Conservation (phyloP, 169 alveolate genomes). For the Cryptosporidium sp. region DNA sequence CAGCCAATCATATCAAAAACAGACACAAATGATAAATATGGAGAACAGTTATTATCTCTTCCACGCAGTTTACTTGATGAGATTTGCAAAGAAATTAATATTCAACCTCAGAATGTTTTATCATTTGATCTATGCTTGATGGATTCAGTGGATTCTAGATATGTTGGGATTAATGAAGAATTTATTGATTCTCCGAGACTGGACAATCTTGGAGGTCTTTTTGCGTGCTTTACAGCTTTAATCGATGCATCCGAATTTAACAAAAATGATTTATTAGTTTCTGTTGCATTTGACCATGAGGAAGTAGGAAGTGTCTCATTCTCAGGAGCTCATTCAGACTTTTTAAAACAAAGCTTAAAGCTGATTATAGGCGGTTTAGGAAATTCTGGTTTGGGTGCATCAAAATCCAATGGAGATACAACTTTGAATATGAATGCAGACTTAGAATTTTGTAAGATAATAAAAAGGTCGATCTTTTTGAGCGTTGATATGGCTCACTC, state of each 20-base stretch:
- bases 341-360: slow-evolving; percentile 81
- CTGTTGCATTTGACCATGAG: slow-evolving; percentile 93
- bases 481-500: slow-evolving; percentile 98
- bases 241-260: slow-evolving; percentile 79
- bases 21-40: slow-evolving; percentile 28
- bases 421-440: slow-evolving; percentile 56
- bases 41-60: slow-evolving; percentile 32
- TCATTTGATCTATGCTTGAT: slow-evolving; percentile 90
- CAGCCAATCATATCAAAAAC: slow-evolving; percentile 84
- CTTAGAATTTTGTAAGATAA: slow-evolving; percentile 78
- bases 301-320: slow-evolving; percentile 92
- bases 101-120: slow-evolving; percentile 75
- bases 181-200: slow-evolving; percentile 93
- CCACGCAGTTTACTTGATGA: slow-evolving; percentile 73
- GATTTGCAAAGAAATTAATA: slow-evolving; percentile 49
- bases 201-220: slow-evolving; percentile 93
- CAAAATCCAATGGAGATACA: neutral
- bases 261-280: slow-evolving; percentile 76
- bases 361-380: slow-evolving; percentile 76
- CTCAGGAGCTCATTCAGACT: slow-evolving; percentile 91
- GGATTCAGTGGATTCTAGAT: slow-evolving; percentile 90
- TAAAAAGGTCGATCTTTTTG: slow-evolving; percentile 82
- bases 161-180: slow-evolving; percentile 95
- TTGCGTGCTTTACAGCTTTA: slow-evolving; percentile 88
- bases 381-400: slow-evolving; percentile 6